Conservation (phyloP, 345 rosid species). For the Pseudoturritis turrita region DNA sequence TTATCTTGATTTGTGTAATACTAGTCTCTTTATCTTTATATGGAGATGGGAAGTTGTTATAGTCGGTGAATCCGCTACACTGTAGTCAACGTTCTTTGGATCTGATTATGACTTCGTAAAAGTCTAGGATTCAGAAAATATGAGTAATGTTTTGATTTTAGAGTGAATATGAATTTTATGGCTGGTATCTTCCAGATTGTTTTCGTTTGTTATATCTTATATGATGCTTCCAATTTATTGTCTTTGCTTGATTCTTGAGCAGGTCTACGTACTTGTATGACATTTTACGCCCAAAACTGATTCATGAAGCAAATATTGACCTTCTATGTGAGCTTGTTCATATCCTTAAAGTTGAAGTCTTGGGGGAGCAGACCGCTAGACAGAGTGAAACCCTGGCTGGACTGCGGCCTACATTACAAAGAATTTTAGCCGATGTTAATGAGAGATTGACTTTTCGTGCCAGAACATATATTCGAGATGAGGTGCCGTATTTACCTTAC, state of each 20-base stretch:
- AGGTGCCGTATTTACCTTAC: constrained; percentile 42
- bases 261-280: constrained; percentile 93
- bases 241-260: constrained; percentile 8
- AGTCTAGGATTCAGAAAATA: neutral
- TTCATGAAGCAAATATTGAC: constrained; percentile 84
- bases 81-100: neutral
- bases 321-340: constrained; percentile 94
- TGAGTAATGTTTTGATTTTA: neutral
- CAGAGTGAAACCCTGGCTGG: constrained; percentile 81
- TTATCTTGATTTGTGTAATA: neutral
- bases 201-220: neutral
- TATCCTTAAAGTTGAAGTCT: constrained; percentile 89
- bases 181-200: neutral
- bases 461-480: constrained; percentile 92
- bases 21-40: neutral
- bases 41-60: neutral
- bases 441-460: constrained; percentile 97
- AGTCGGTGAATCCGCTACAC: neutral
- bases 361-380: constrained; percentile 81
- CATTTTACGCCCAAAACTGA: constrained; percentile 88
- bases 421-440: constrained; percentile 88
- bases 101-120: neutral
- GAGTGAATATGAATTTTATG: no score
- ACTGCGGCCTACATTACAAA: constrained; percentile 76
- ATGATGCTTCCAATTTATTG: neutral